phyloP scores from a whole-genome alignment of 106 monocot genomes.

The Dioscorea alata region DNA sequence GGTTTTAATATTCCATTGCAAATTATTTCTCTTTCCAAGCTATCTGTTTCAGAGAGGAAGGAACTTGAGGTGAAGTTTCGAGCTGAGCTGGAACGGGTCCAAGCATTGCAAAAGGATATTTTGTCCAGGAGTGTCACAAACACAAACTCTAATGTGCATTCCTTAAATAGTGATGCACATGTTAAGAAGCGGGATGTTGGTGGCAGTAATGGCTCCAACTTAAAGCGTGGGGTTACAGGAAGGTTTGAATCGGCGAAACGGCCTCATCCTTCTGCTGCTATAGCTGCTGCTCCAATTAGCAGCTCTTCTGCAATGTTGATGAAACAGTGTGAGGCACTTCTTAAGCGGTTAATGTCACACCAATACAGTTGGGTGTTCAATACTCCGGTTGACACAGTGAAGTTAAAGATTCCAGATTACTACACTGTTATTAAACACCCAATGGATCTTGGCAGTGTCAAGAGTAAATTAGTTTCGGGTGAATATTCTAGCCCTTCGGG shows the following conservation, averaged over 20 bases:
- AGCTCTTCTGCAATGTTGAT: conserved; percentile 26
- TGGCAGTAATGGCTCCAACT: conserved; percentile 9
- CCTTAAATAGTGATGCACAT: conserved; percentile 30
- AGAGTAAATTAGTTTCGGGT: conserved; percentile 51
- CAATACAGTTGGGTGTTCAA: conserved; percentile 65
- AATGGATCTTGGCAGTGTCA: conserved; percentile 92
- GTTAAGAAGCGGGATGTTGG: conserved; percentile 16
- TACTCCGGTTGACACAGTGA: conserved; percentile 69
- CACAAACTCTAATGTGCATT: conserved; percentile 21
- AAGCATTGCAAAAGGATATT: conserved; percentile 47
- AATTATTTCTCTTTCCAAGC: conserved; percentile 45
- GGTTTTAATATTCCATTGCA: conserved; percentile 54
- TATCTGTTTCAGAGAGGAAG: conserved; percentile 46
- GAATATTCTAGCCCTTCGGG: conserved; percentile 51
- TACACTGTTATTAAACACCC: conserved; percentile 69
- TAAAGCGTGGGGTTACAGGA: conserved; percentile 30
- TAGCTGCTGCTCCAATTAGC: neutral
- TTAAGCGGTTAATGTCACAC: conserved; percentile 60
- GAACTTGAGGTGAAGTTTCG: conserved; percentile 35
- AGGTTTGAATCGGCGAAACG: conserved; percentile 40
- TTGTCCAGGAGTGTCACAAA: conserved; percentile 5
- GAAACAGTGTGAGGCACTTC: conserved; percentile 76
- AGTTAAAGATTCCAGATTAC: conserved; percentile 89
- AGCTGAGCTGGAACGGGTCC: conserved; percentile 60
- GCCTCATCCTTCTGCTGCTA: neutral